phyloP scores from a whole-genome alignment of 306 rosid genomes.

The Quercus bicolor region DNA sequence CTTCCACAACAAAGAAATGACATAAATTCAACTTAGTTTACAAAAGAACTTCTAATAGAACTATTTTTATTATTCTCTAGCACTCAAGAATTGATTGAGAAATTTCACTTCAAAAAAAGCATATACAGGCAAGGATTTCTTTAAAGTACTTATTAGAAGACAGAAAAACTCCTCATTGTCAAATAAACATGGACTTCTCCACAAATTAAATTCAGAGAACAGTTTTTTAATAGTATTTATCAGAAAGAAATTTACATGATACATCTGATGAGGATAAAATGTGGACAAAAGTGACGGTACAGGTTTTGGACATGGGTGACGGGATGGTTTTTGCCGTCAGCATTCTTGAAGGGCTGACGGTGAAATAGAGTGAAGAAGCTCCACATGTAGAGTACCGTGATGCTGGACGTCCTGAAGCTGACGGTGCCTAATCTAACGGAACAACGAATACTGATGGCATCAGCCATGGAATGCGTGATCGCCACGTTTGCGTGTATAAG shows the following conservation, averaged over 20 bases:
- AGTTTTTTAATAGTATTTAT: not conserved
- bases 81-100: not conserved
- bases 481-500: too few relatives aligned
- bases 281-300: too few relatives aligned
- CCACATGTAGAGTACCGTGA: too few relatives aligned
- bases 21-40: slow-evolving; percentile 8
- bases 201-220: not conserved
- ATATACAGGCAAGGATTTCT: not conserved
- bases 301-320: too few relatives aligned
- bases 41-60: not conserved
- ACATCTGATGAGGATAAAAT: too few relatives aligned
- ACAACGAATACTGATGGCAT: too few relatives aligned
- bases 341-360: too few relatives aligned
- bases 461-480: too few relatives aligned
- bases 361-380: too few relatives aligned
- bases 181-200: not conserved
- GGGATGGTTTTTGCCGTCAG: too few relatives aligned
- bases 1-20: slow-evolving; percentile 63
- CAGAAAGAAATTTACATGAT: not conserved
- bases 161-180: not conserved
- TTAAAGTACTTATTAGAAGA: not conserved
- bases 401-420: too few relatives aligned
- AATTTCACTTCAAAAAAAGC: not conserved
- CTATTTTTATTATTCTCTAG: not conserved
- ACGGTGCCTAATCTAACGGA: too few relatives aligned